Percentiles rank a stretch among this genome's conserved stretches.
phyloP scores from a whole-genome alignment of 768 basidiomycete species.

The Lepiota brunneoincarnata region DNA sequence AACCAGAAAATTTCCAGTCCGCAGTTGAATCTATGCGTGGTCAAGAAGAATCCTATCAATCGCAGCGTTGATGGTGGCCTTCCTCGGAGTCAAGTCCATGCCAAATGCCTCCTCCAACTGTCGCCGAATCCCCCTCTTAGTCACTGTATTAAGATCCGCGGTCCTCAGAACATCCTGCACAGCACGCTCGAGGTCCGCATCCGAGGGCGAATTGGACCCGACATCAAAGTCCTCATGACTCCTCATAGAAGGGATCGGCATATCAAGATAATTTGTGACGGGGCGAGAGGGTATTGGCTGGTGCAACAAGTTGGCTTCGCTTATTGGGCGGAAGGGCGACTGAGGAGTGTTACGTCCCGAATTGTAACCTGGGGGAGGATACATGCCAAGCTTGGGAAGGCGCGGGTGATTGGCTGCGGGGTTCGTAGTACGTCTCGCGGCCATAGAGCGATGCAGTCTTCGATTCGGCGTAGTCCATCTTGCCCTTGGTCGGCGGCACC shows the following conservation, averaged over 20 bases:
- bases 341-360: conserved; percentile 76
- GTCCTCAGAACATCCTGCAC: conserved; percentile 70
- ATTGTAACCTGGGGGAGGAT: conserved; percentile 67
- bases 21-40: conserved; percentile 27
- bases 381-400: conserved; percentile 64
- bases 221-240: conserved; percentile 51
- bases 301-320: conserved; percentile 38
- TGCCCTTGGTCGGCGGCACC: conserved; percentile 77
- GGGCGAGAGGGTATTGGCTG: conserved; percentile 71
- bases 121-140: conserved; percentile 87
- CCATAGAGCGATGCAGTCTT: conserved; percentile 81
- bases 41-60: conserved; percentile 71
- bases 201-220: conserved; percentile 49
- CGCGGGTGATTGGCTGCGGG: conserved; percentile 68
- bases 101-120: conserved; percentile 82
- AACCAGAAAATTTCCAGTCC: not conserved
- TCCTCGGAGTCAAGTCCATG: conserved; percentile 70
- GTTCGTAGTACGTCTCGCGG: conserved; percentile 85
- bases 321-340: conserved; percentile 39
- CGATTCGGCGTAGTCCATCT: conserved; percentile 76
- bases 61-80: conserved; percentile 71
- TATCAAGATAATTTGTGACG: conserved; percentile 73
- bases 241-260: conserved; percentile 53
- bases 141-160: conserved; percentile 87
- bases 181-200: conserved; percentile 69